Evolutionary conservation across 1,284 basidiomycete species (phyloP).

Genomic region (Leccinum colubrinum): DNA sequence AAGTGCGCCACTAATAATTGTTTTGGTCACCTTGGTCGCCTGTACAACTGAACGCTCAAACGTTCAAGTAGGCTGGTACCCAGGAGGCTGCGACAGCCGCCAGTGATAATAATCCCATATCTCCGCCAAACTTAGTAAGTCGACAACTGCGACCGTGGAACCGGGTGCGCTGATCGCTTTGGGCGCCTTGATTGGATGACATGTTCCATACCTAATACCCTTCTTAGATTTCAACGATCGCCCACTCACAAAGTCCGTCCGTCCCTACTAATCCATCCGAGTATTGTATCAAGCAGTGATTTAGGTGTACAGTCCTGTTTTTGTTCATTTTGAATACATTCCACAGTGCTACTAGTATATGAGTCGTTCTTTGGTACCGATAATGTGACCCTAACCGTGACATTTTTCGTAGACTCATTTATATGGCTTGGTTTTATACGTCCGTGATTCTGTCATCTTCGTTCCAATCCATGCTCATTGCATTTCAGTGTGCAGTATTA

Average conservation of each 20-base stretch:
- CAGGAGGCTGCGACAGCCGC: no score
- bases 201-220: not conserved
- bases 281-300: not conserved
- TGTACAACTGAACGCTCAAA: no score
- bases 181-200: constrained; percentile 31
- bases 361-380: constrained; percentile 12
- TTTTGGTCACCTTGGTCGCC: no score
- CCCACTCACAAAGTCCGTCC: constrained; percentile 14
- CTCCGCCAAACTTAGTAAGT: no score
- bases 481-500: constrained; percentile 15
- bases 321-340: constrained; percentile 45
- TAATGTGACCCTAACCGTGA: not conserved
- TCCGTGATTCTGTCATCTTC: not conserved
- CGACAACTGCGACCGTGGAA: no score
- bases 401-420: constrained; percentile 12
- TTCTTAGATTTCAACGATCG: constrained; percentile 45
- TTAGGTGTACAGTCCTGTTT: constrained; percentile 37
- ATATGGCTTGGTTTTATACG: constrained; percentile 20
- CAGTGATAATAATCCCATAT: no score
- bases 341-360: constrained; percentile 34
- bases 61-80: no score
- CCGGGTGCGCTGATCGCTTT: no score
- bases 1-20: no score
- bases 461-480: not conserved
- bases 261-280: not conserved